Base-by-base conservation (phyloP, 2,329 filamentous ascomycete species). In the Aspergillus fructus region DNA sequence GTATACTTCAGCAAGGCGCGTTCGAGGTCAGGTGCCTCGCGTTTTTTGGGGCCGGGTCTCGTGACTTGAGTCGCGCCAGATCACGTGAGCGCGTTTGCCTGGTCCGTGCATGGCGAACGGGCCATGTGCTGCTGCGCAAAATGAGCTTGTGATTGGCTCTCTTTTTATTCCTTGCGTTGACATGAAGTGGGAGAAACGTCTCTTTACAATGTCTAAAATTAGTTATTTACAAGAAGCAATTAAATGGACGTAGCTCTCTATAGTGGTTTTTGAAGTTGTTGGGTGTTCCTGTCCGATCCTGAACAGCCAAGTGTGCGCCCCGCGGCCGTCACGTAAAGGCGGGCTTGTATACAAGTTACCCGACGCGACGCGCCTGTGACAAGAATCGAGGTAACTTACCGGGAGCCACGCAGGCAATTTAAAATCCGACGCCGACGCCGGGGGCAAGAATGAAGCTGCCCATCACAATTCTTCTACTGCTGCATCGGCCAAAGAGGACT, bases 41-140 rank as follows among this genome's bases (percentile, higher is more conserved):
- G 64, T 64, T 60, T 34, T 61, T 61, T 40, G 47, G 62, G 64
- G 50, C 61, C 63, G 55, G 55, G 40, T 59, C 62, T 57, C 63
- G 62, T 59, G 59, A 62, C 62, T 64, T 59, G 59, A 62, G 60
- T 64, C 55, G 58, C 64, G 61, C 61, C 59, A 53, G 30, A 37
- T 53, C 60, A 63, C 60, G 61, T 66, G 63, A 34, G 12, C 43
- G 33, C 42, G 43, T 27, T 3, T 4, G 47, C 55, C 33, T 54
- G 54, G 51, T 15, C 50, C 55, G 55, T 58, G 50, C 52, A 49
- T 39, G 19, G 7, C 42, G 12, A 37, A n/a, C 34, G 12, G 34
- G 45, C 58, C 59, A 62, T 62, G 56, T 60, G 60, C 42, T 37
- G 30, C 41, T 59, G 55, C 56, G 59, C 59, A 58, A 47, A 41